A percentile compares a stretch with the other conserved stretches of the same genome.
phyloP scores from a whole-genome alignment of 441 rosid genomes.

The Jatropha multifida region DNA sequence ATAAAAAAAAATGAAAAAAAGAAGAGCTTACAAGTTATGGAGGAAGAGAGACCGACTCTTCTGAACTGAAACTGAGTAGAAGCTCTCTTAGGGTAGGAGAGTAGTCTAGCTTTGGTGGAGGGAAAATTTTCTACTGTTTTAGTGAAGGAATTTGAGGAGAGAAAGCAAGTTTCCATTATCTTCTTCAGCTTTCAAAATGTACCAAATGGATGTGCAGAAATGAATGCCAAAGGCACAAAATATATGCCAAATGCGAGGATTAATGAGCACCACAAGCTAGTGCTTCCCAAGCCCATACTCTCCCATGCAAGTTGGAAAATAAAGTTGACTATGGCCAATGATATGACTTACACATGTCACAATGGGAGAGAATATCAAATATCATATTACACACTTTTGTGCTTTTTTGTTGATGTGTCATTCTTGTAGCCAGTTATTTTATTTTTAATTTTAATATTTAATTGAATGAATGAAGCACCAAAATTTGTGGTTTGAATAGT shows the following conservation, averaged over 20 bases:
- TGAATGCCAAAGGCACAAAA: constrained; percentile 9
- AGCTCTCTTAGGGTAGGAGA: constrained; percentile 40
- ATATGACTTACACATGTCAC: constrained; percentile 40
- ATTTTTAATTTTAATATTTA: not conserved
- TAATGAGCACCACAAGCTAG: constrained; percentile 45
- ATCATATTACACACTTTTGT: not conserved
- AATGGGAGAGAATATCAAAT: not conserved
- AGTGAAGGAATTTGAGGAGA: constrained; percentile 61
- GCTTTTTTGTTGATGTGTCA: constrained; percentile 40
- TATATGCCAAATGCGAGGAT: constrained; percentile 24
- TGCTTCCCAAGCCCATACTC: constrained; percentile 10
- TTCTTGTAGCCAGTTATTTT: constrained; percentile 35
- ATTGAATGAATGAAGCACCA: not conserved
- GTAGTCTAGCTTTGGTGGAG: constrained; percentile 41
- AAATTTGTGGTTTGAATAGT: not conserved
- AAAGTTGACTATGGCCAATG: constrained; percentile 31
- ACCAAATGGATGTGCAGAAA: not conserved
- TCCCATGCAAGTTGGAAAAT: constrained; percentile 25
- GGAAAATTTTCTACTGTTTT: constrained; percentile 42
- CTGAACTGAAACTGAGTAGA: constrained; percentile 32
- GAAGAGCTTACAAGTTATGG: constrained; percentile 49
- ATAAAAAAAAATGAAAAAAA: not conserved
- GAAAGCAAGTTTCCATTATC: constrained; percentile 79
- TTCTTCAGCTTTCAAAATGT: constrained; percentile 7
- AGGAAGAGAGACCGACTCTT: constrained; percentile 34